Conservation (phyloP, 2,329 filamentous ascomycete genomes). For the Venturia aucupariae region DNA sequence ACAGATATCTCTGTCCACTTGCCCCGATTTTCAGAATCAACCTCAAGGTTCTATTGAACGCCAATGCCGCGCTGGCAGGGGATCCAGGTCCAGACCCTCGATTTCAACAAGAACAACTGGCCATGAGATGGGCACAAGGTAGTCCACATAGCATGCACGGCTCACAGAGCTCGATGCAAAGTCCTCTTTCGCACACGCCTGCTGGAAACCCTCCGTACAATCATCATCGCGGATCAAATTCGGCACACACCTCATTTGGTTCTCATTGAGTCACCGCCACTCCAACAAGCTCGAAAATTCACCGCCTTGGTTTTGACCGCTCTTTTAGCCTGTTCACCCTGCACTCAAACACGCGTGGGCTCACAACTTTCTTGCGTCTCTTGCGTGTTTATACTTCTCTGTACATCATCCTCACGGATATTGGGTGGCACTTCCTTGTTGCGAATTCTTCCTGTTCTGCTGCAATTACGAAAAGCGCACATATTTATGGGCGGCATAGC, state of each 20-base stretch:
- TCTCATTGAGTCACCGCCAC: neutral
- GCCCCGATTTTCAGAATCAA: conserved; percentile 55
- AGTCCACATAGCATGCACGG: conserved; percentile 11
- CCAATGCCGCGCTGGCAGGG: neutral
- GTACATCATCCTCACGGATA: neutral
- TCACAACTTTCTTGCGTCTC: neutral
- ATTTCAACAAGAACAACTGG: neutral
- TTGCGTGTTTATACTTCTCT: neutral
- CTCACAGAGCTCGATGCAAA: conserved; percentile 7
- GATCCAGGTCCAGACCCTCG: neutral
- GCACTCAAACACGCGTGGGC: neutral
- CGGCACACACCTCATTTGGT: conserved; percentile 11
- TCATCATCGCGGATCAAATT: neutral
- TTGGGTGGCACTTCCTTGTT: neutral
- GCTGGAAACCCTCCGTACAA: neutral
- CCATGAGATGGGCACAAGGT: neutral
- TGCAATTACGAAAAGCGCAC: neutral
- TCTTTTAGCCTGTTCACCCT: neutral
- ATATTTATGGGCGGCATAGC: neutral
- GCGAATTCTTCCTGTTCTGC: neutral
- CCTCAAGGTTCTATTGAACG: neutral
- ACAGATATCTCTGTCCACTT: conserved; percentile 59
- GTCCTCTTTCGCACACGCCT: neutral
- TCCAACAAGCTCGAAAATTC: neutral
- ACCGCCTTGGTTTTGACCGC: neutral